These are phyloP conservation scores for Quercus tomentella DNA, from an alignment of 331 rosid species.

Conservation along the genomic window DNA sequence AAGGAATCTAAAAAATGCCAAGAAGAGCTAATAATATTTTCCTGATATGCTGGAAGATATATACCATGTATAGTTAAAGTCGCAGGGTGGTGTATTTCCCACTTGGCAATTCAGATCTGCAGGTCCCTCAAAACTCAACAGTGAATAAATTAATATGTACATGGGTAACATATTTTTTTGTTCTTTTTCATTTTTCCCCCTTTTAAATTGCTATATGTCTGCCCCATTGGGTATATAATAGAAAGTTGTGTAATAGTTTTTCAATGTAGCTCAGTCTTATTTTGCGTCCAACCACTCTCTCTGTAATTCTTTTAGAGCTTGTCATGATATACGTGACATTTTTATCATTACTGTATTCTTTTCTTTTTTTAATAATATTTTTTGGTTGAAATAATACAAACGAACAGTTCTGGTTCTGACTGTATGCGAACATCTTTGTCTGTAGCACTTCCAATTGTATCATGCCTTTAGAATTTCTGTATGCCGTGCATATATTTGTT, in stretches of 20 bases:
- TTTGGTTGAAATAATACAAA: not conserved
- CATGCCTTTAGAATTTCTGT: not conserved
- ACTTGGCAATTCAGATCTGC: slow-evolving; percentile 16
- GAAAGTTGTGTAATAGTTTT: slow-evolving; percentile 20
- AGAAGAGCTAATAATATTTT: slow-evolving; percentile 37
- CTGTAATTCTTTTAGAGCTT: slow-evolving; percentile 23
- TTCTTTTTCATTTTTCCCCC: not conserved
- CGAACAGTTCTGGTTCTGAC: not conserved
- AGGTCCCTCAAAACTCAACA: slow-evolving; percentile 27
- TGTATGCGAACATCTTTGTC: not conserved
- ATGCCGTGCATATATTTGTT: not conserved
- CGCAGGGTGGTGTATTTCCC: slow-evolving; percentile 20
- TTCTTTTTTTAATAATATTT: not conserved
- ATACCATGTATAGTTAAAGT: slow-evolving; percentile 52
- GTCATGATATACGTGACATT: slow-evolving; percentile 9
- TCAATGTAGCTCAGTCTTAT: slow-evolving; percentile 10
- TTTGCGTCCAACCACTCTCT: slow-evolving; percentile 20
- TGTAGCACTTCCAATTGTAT: not conserved
- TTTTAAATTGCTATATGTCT: slow-evolving; percentile 19
- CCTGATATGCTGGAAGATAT: slow-evolving; percentile 25
- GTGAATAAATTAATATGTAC: slow-evolving; percentile 52
- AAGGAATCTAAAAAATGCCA: slow-evolving; percentile 63
- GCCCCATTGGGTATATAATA: slow-evolving; percentile 29
- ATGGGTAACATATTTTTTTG: slow-evolving; percentile 31
- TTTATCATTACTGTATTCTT: slow-evolving; percentile 18